Evolutionary conservation across 176 grass and related monocot genomes (phyloP).

Genomic region (Aegilops speltoides): DNA sequence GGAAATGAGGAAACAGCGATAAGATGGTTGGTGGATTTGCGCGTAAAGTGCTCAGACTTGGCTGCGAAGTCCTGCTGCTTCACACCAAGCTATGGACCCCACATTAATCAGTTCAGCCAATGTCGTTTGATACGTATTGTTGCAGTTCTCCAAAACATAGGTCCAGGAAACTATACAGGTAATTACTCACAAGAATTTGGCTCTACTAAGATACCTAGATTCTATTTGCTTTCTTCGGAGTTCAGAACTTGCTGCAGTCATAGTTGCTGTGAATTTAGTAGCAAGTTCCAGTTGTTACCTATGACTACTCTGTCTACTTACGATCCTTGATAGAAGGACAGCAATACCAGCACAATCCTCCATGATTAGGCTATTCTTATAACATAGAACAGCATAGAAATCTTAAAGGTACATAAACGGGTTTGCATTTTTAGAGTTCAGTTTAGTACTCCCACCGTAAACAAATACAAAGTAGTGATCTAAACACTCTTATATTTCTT

Average conservation of each 20-base stretch:
- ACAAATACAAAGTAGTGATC: no score
- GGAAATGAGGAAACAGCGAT: conserved; percentile 7
- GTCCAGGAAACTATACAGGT: background rate
- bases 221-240: conserved; percentile 12
- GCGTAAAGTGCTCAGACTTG: background rate
- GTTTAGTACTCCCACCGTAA: background rate
- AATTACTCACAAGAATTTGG: background rate
- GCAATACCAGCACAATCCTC: conserved; percentile 14
- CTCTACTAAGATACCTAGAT: background rate
- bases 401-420: background rate
- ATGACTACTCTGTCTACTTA: background rate
- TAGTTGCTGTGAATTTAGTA: background rate
- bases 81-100: background rate
- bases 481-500: no score
- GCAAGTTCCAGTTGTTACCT: background rate
- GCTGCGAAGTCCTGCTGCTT: background rate
- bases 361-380: background rate
- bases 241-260: background rate
- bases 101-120: background rate
- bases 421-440: background rate
- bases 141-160: background rate
- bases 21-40: background rate
- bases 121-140: background rate
- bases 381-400: background rate
- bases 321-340: background rate